Evolutionary conservation across 257 asterid species (phyloP).

Genomic region (Eucommia ulmoides): DNA sequence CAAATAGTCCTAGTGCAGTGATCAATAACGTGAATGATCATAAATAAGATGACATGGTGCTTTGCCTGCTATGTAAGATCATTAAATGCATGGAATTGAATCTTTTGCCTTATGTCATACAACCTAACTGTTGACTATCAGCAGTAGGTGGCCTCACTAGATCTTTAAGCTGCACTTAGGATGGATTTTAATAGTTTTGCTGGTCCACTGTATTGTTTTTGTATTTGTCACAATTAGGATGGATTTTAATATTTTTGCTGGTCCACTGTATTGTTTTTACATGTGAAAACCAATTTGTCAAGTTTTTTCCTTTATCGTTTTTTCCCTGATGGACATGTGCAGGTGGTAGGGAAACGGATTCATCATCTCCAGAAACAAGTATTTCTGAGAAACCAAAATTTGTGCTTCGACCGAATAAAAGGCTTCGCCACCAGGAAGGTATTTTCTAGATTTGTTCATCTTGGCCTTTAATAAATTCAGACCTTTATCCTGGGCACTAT

Average conservation of each 20-base stretch:
- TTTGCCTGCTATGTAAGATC: not conserved
- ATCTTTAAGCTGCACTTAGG: no score
- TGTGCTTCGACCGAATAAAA: slow-evolving; percentile 21
- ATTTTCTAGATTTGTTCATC: slow-evolving; percentile 23
- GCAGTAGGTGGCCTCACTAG: no score
- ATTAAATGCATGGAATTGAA: not conserved
- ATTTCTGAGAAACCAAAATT: slow-evolving; percentile 14
- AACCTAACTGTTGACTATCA: no score
- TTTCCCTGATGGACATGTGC: slow-evolving; percentile 12
- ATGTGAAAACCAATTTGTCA: not conserved
- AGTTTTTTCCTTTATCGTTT: not conserved
- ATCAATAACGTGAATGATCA: not conserved
- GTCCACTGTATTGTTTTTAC: not conserved
- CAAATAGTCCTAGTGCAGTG: not conserved
- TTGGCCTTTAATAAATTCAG: slow-evolving; percentile 40
- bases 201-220: no score
- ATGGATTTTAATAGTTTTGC: no score
- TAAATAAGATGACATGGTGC: not conserved
- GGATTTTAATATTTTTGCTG: not conserved
- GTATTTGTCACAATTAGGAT: not conserved
- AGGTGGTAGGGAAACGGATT: slow-evolving; percentile 33
- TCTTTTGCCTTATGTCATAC: not conserved
- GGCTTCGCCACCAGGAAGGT: slow-evolving; percentile 20
- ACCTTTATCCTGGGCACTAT: slow-evolving; percentile 8
- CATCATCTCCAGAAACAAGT: slow-evolving; percentile 24